phyloP scores from a whole-genome alignment of 495 filamentous ascomycete species.

The Achaetomiella virescens region DNA sequence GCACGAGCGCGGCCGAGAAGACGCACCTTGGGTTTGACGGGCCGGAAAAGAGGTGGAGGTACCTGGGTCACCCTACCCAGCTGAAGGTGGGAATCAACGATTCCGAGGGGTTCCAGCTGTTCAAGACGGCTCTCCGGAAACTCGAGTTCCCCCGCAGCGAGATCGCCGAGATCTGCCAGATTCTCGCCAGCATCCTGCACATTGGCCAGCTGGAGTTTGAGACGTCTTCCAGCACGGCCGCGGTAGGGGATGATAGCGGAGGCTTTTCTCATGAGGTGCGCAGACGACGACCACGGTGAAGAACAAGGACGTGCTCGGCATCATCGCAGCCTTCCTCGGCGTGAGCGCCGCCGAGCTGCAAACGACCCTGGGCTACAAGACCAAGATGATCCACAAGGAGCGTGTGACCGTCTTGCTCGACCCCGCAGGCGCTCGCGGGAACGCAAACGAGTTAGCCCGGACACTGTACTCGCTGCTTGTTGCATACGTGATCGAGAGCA shows the following conservation, averaged over 20 bases:
- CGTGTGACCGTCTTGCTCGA: constrained; percentile 97
- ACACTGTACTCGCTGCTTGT: constrained; percentile 95
- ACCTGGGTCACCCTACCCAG: constrained; percentile 92
- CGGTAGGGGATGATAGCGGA: constrained; percentile 81
- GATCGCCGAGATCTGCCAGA: constrained; percentile 94
- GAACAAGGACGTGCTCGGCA: constrained; percentile 83
- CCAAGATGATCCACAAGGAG: constrained; percentile 89
- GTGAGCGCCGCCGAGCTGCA: constrained; percentile 74
- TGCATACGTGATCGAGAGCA: constrained; percentile 83
- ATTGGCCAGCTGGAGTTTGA: constrained; percentile 93
- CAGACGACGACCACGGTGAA: constrained; percentile 78
- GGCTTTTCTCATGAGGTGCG: constrained; percentile 90
- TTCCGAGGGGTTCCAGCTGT: constrained; percentile 88
- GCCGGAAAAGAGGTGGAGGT: constrained; percentile 77
- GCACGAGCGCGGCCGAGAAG: constrained; percentile 87
- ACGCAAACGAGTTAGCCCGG: constrained; percentile 88
- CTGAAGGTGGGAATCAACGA: constrained; percentile 96
- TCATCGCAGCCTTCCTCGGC: constrained; percentile 87
- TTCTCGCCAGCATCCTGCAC: constrained; percentile 85
- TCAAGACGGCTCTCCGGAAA: constrained; percentile 91
- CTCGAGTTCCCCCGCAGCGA: constrained; percentile 88
- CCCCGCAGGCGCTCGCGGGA: constrained; percentile 77
- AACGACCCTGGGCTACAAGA: constrained; percentile 85
- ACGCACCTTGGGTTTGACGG: constrained; percentile 78
- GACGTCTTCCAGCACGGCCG: constrained; percentile 68